A percentile compares a stretch with the other conserved stretches of the same genome.
Conservation (phyloP, 371 early-diverging fungal genomes). For the Cokeromyces recurvatus region DNA sequence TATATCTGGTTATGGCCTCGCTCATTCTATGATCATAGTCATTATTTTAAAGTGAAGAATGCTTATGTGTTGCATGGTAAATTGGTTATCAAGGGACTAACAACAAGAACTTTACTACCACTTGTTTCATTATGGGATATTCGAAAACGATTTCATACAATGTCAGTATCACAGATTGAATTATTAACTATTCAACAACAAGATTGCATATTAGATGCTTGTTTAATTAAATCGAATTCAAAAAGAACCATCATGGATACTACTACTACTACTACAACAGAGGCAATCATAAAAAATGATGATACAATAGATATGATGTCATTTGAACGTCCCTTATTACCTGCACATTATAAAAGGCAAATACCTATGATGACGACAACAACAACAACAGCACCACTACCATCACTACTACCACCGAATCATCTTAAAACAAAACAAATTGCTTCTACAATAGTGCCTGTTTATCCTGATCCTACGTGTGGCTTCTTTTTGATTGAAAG, state of each 20-base stretch:
- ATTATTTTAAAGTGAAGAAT: conserved; percentile 43
- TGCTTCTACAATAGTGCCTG: conserved; percentile 1
- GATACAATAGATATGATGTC: neutral
- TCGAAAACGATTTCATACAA: conserved; percentile 20
- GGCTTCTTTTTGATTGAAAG: conserved; percentile 24
- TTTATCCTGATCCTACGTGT: conserved; percentile 22
- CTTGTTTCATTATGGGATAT: conserved; percentile 29
- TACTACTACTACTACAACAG: too few relatives aligned
- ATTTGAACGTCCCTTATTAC: neutral
- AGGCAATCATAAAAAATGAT: neutral
- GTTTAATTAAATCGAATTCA: conserved; percentile 8
- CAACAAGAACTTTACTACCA: conserved; percentile 2
- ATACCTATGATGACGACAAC: neutral
- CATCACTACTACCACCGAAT: too few relatives aligned
- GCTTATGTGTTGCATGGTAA: conserved; percentile 47
- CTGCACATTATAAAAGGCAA: neutral
- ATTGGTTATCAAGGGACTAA: conserved; percentile 22
- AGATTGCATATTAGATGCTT: conserved; percentile 20
- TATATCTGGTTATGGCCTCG: conserved; percentile 35
- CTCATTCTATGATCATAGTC: conserved; percentile 8
- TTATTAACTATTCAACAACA: conserved; percentile 10
- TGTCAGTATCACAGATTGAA: conserved; percentile 20
- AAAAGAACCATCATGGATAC: neutral
- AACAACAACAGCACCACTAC: neutral
- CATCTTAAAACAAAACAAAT: too few relatives aligned